A percentile compares a stretch with the other conserved stretches of the same genome.
phyloP scores from a whole-genome alignment of 1,139 yeast genomes.

The Candida labiduridarum region DNA sequence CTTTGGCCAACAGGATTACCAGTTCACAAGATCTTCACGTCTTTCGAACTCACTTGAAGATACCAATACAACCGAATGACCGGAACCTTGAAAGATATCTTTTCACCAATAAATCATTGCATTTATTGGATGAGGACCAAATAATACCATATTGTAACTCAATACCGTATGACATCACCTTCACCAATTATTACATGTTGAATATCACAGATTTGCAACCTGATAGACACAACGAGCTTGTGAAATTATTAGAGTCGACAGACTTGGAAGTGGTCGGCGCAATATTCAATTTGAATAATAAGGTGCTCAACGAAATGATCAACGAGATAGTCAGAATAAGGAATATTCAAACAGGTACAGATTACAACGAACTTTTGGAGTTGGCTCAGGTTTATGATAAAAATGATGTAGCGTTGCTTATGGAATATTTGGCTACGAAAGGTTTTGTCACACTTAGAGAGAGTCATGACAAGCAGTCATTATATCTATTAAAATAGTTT shows the following conservation, averaged over 20 bases:
- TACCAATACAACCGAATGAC: too few relatives aligned
- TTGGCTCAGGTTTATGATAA: conserved; percentile 5
- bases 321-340: background rate
- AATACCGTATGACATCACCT: conserved; percentile 37
- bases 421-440: conserved; percentile 25
- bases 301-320: conserved; percentile 2
- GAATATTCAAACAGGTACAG: conserved; percentile 17
- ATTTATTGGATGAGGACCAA: background rate
- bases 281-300: conserved; percentile 22
- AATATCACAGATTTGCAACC: conserved; percentile 20
- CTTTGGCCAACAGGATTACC: conserved; percentile 5
- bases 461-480: conserved; percentile 21
- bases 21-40: too few relatives aligned
- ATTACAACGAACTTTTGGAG: conserved; percentile 20
- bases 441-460: conserved; percentile 33
- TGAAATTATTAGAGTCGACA: conserved; percentile 22
- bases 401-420: conserved; percentile 17
- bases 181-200: conserved; percentile 28
- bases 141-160: background rate
- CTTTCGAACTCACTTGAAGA: too few relatives aligned
- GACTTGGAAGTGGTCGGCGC: conserved; percentile 33
- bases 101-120: too few relatives aligned
- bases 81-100: too few relatives aligned
- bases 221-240: conserved; percentile 15
- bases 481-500: conserved; percentile 19